These are phyloP conservation scores for Colletotrichum navitas DNA, from an alignment of 2,329 filamentous ascomycete genomes.

Conservation along the genomic window DNA sequence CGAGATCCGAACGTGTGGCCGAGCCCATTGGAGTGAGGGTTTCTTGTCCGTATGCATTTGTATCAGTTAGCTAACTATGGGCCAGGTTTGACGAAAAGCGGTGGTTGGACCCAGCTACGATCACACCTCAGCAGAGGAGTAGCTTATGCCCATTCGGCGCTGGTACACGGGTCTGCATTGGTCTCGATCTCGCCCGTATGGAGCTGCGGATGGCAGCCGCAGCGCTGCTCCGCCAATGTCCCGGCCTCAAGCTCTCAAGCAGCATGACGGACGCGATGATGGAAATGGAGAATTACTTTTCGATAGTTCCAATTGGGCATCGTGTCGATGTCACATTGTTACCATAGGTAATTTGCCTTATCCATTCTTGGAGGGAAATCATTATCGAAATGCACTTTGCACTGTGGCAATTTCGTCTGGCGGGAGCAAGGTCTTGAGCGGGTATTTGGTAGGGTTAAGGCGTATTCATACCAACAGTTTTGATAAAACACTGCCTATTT, in stretches of 20 bases:
- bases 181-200: conserved; percentile 68
- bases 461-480: not conserved
- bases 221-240: conserved; percentile 64
- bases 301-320: conserved; percentile 37
- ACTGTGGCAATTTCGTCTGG: not conserved
- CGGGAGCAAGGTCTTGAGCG: not conserved
- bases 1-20: conserved; percentile 56
- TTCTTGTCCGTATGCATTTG: no score
- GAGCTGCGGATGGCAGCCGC: conserved; percentile 66
- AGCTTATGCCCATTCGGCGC: conserved; percentile 66
- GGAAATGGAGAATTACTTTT: conserved; percentile 50
- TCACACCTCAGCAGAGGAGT: conserved; percentile 56
- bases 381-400: not conserved
- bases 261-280: conserved; percentile 54
- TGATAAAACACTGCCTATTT: not conserved
- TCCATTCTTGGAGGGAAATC: no score
- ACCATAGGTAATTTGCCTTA: not conserved
- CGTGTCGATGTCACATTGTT: not conserved
- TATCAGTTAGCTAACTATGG: not conserved
- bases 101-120: not conserved
- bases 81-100: conserved; percentile 27
- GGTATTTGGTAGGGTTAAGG: not conserved
- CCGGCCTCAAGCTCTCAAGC: conserved; percentile 49
- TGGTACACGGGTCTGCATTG: conserved; percentile 63
- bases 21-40: conserved; percentile 50